phyloP scores from a whole-genome alignment of 2,329 filamentous ascomycete genomes.

The Blastomyces parvus region DNA sequence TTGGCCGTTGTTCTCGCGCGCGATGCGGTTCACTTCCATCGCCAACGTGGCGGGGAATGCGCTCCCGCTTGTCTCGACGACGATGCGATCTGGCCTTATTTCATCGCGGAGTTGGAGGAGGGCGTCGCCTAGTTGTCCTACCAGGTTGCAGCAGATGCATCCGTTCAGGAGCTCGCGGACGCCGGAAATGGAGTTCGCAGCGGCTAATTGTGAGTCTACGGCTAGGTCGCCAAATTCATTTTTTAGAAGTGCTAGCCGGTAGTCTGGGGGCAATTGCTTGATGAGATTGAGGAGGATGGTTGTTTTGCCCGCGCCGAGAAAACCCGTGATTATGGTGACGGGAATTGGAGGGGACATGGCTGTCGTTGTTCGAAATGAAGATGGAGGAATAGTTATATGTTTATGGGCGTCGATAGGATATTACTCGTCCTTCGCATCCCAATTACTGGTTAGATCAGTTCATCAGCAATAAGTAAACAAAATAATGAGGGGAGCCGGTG shows the following conservation, averaged over 20 bases:
- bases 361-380: not conserved
- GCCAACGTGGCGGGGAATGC: conserved; percentile 83
- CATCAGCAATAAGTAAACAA: not conserved
- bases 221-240: conserved; percentile 97
- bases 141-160: conserved; percentile 98
- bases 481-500: not conserved
- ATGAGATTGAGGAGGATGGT: conserved; percentile 90
- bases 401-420: not conserved
- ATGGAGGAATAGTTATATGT: not conserved
- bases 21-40: conserved; percentile 76
- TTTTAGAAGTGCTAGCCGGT: conserved; percentile 89
- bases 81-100: conserved; percentile 65
- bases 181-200: conserved; percentile 71
- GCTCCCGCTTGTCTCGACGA: conserved; percentile 85
- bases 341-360: conserved; percentile 51
- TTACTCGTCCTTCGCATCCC: not conserved
- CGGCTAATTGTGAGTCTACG: conserved; percentile 83
- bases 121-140: conserved; percentile 77
- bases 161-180: conserved; percentile 91
- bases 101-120: conserved; percentile 60
- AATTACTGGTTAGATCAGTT: not conserved
- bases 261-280: conserved; percentile 75
- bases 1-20: conserved; percentile 47
- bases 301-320: conserved; percentile 92
- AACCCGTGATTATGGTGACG: conserved; percentile 91